Percentiles rank a stretch among this genome's conserved stretches.
Conservation (phyloP, 2,329 filamentous ascomycete genomes). For the Sphaerulina populicola region DNA sequence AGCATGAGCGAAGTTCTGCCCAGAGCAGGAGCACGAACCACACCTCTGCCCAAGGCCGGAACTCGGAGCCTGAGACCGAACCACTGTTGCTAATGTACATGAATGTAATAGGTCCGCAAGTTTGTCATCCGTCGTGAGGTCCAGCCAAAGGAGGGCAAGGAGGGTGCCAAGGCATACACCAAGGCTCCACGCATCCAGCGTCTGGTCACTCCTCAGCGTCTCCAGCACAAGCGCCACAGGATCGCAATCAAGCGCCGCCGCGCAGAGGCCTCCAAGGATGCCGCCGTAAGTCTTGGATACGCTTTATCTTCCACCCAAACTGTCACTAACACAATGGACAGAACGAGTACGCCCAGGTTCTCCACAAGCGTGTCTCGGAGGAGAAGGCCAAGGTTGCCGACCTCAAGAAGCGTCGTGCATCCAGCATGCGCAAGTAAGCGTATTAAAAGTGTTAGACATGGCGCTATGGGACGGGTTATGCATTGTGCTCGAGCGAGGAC, state of each 20-base stretch:
- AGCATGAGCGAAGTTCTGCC: constrained; percentile 11
- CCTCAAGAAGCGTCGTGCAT: constrained; percentile 91
- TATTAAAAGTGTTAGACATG: constrained; percentile 13
- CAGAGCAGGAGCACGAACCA: constrained; percentile 2
- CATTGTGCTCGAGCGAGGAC: constrained; percentile 14
- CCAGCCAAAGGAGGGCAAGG: constrained; percentile 70
- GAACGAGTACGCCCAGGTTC: constrained; percentile 94
- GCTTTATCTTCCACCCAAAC: not conserved
- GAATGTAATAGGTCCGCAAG: constrained; percentile 72
- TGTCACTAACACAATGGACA: constrained; percentile 42
- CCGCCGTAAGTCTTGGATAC: constrained; percentile 66
- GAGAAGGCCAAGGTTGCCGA: constrained; percentile 91
- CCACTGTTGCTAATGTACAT: constrained; percentile 23
- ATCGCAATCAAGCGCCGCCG: constrained; percentile 97
- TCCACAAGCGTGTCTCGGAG: constrained; percentile 95
- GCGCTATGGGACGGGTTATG: constrained; percentile 16
- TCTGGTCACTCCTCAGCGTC: constrained; percentile 97
- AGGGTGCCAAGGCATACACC: constrained; percentile 97
- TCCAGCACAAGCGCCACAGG: constrained; percentile 99
- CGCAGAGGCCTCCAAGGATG: constrained; percentile 94
- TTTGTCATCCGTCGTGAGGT: constrained; percentile 99
- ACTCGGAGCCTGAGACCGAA: constrained; percentile 29
- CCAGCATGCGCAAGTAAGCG: constrained; percentile 76
- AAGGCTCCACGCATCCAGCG: constrained; percentile 99
- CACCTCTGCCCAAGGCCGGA: constrained; percentile 1